phyloP scores from a whole-genome alignment of 176 grass and related monocot species.

The Pharus latifolius region DNA sequence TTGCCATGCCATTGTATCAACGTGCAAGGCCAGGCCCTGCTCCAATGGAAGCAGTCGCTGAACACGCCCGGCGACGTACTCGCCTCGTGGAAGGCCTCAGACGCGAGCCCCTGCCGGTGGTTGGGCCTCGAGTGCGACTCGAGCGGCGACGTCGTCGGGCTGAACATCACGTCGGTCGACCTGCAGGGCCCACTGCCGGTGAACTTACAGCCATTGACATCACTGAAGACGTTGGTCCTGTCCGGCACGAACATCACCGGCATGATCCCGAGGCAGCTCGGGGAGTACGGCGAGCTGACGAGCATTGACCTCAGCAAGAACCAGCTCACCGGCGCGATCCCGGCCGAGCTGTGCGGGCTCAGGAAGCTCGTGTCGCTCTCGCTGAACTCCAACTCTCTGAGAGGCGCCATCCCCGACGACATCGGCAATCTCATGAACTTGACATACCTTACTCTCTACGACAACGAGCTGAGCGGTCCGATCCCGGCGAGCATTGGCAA shows the following conservation, averaged over 20 bases:
- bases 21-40: constrained; percentile 72
- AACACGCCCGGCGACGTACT: constrained; percentile 41
- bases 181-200: constrained; percentile 65
- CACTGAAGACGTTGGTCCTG: constrained; percentile 58
- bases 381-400: constrained; percentile 76
- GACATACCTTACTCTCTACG: constrained; percentile 49
- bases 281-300: constrained; percentile 34
- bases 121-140: constrained; percentile 59
- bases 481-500: constrained; percentile 66
- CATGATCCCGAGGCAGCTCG: constrained; percentile 42
- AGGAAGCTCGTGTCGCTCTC: constrained; percentile 46
- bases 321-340: constrained; percentile 64
- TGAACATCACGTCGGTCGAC: constrained; percentile 54
- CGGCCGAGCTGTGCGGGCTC: constrained; percentile 56
- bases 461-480: constrained; percentile 60
- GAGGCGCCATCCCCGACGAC: constrained; percentile 59
- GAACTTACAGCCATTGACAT: constrained; percentile 43
- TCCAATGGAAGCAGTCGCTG: constrained; percentile 57
- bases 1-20: constrained; percentile 49
- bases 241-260: constrained; percentile 78
- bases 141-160: constrained; percentile 30
- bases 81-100: constrained; percentile 55
- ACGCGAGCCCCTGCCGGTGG: constrained; percentile 70
- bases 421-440: constrained; percentile 65
- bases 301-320: constrained; percentile 82